Conservation (phyloP, 2,329 filamentous ascomycete species). For the Phialocephala subalpina region DNA sequence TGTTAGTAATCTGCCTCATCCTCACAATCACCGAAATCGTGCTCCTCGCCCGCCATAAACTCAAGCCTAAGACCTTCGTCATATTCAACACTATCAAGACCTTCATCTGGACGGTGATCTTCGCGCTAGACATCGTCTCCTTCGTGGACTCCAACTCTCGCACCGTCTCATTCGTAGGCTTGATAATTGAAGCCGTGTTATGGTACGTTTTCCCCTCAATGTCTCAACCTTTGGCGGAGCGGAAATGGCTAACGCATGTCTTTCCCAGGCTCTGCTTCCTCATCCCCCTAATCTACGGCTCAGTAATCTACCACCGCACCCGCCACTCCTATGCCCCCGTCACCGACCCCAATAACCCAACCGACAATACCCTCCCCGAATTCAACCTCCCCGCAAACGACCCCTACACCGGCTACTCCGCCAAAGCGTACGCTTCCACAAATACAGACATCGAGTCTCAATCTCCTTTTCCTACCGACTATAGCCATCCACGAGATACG, state of each 20-base stretch:
- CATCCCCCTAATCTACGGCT: conserved; percentile 39
- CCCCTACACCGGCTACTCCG: not conserved
- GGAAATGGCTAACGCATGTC: not conserved
- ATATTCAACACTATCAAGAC: conserved; percentile 36
- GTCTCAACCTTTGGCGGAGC: not conserved
- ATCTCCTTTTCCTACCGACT: conserved; percentile 18
- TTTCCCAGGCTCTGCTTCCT: conserved; percentile 34
- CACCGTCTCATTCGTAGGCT: conserved; percentile 17
- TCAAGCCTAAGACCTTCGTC: conserved; percentile 36
- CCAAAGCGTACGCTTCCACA: not conserved
- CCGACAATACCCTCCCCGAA: not conserved
- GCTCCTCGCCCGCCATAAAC: conserved; percentile 32
- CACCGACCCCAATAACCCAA: conserved; percentile 13
- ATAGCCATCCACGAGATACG: conserved; percentile 35
- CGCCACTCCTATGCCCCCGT: conserved; percentile 27
- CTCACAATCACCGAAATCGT: conserved; percentile 39
- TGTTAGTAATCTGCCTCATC: conserved; percentile 30
- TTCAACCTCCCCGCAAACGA: conserved; percentile 5
- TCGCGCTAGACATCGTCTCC: conserved; percentile 33
- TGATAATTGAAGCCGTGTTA: conserved; percentile 32
- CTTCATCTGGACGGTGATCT: conserved; percentile 30
- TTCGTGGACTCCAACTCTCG: conserved; percentile 10
- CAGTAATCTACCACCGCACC: conserved; percentile 32
- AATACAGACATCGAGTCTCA: conserved; percentile 18
- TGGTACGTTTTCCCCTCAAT: conserved; percentile 23